Evolutionary conservation across 768 basidiomycete species (phyloP).

Genomic region (Lentinus brumalis): DNA sequence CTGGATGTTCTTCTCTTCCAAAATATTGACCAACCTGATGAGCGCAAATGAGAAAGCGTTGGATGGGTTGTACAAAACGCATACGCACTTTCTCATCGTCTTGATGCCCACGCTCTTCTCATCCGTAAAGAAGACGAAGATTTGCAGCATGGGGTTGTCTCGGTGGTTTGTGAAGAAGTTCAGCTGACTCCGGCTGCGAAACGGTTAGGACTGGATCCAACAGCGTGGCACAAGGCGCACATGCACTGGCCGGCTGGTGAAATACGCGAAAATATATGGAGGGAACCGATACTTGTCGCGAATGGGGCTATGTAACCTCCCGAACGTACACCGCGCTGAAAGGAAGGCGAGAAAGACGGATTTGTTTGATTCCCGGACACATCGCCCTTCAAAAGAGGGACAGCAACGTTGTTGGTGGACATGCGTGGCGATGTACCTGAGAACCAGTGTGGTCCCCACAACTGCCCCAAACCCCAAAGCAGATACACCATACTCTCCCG

Average conservation of each 20-base stretch:
- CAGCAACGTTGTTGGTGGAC: background rate
- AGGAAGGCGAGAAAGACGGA: too few species aligned
- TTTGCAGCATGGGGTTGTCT: constrained; percentile 69
- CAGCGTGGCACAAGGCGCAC: background rate
- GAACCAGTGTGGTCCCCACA: too few species aligned
- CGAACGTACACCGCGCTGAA: too few species aligned
- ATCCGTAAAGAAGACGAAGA: constrained; percentile 95
- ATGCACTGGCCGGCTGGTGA: too few species aligned
- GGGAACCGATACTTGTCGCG: too few species aligned
- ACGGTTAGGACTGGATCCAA: background rate
- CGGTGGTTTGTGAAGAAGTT: constrained; percentile 87
- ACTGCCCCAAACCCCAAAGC: too few species aligned
- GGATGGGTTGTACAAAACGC: background rate
- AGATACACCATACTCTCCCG: too few species aligned
- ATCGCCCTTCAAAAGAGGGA: too few species aligned
- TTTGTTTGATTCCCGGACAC: too few species aligned
- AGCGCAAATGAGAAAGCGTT: background rate
- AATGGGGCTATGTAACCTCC: too few species aligned
- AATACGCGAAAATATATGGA: too few species aligned
- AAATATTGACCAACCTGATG: constrained; percentile 77
- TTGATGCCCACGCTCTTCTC: constrained; percentile 95
- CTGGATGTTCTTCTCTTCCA: constrained; percentile 90
- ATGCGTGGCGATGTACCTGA: background rate
- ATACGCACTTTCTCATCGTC: constrained; percentile 91
- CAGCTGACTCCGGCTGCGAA: constrained; percentile 76